Percentiles rank a stretch among this genome's conserved stretches.
Evolutionary conservation across 83 land plant genomes (phyloP).

Genomic region (Diphasiastrum complanatum): DNA sequence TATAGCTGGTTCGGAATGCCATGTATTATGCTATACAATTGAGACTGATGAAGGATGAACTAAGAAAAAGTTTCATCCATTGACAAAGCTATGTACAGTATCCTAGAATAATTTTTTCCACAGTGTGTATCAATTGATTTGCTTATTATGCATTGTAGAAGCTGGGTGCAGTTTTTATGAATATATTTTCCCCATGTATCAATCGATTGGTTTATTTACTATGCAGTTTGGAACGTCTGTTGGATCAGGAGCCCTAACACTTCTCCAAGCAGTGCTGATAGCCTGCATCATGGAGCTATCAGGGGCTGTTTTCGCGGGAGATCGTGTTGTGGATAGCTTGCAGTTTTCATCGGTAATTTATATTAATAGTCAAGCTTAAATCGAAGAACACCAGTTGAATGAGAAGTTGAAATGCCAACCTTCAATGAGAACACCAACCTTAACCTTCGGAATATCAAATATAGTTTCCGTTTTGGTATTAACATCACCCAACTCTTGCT

Average conservation of each 20-base stretch:
- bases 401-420: no score
- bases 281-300: constrained; percentile 24
- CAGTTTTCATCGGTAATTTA: constrained; percentile 2
- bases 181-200: neutral
- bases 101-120: neutral
- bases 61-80: no score
- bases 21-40: neutral
- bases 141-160: neutral
- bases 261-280: constrained; percentile 19
- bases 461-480: neutral
- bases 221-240: constrained; percentile 31
- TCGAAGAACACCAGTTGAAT: neutral
- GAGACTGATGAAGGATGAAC: neutral
- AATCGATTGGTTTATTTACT: neutral
- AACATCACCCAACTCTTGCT: neutral
- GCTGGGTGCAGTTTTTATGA: neutral
- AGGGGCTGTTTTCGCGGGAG: constrained; percentile 23
- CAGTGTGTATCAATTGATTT: neutral
- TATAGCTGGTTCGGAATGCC: neutral
- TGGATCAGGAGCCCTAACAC: constrained; percentile 26
- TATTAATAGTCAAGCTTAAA: neutral
- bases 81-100: neutral
- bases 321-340: constrained; percentile 2
- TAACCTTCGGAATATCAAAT: no score
- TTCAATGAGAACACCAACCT: no score